phyloP scores from a whole-genome alignment of 441 rosid species.

The Populus hybrid region DNA sequence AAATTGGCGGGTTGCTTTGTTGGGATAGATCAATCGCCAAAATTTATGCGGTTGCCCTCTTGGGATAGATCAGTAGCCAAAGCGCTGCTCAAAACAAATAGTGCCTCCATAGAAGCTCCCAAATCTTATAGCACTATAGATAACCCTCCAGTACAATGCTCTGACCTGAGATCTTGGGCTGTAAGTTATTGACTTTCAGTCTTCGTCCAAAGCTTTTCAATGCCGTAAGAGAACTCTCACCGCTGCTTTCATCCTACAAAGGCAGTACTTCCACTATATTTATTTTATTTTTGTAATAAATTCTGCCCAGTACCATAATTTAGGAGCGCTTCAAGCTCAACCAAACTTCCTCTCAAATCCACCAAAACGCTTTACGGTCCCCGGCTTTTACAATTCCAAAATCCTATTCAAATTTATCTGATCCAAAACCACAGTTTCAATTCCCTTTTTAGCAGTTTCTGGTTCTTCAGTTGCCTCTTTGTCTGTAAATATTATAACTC shows the following conservation, averaged over 20 bases:
- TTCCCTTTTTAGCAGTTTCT: conserved; percentile 30
- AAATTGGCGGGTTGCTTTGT: not conserved
- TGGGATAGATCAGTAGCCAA: not conserved
- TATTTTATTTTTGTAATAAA: conserved; percentile 59
- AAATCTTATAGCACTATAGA: conserved; percentile 28
- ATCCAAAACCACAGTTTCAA: conserved; percentile 54
- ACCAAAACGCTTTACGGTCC: conserved; percentile 68
- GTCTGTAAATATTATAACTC: conserved; percentile 40
- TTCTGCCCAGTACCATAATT: conserved; percentile 49
- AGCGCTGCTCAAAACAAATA: not conserved
- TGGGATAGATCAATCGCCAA: not conserved
- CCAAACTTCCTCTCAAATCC: conserved; percentile 55
- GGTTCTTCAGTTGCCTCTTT: conserved; percentile 32
- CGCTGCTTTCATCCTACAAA: conserved; percentile 39
- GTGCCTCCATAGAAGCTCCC: conserved; percentile 25
- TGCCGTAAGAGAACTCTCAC: conserved; percentile 15
- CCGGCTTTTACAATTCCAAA: conserved; percentile 47
- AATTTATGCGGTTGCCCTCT: not conserved
- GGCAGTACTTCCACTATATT: conserved; percentile 68
- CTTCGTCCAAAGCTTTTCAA: conserved; percentile 38
- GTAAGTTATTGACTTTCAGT: conserved; percentile 45
- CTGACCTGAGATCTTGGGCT: conserved; percentile 32
- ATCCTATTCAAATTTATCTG: conserved; percentile 46
- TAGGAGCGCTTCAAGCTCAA: conserved; percentile 53
- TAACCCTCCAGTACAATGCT: conserved; percentile 68